Evolutionary conservation across 75 land plant species (phyloP).

Genomic region (Isoetes taiwanensis): DNA sequence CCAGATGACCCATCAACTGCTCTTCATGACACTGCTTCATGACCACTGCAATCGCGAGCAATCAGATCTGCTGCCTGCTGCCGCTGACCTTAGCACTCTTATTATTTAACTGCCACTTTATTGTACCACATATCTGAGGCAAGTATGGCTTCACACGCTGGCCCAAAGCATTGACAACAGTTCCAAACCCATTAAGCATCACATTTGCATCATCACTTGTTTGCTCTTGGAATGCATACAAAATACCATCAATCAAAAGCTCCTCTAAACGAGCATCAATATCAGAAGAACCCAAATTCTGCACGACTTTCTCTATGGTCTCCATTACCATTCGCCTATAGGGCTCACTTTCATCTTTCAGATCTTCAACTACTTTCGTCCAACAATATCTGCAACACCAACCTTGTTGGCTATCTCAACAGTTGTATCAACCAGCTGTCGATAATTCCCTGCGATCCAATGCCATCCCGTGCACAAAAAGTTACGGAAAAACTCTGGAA

Average conservation of each 20-base stretch:
- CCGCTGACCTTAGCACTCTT: slow-evolving; percentile 98
- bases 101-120: slow-evolving; percentile 95
- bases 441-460: slow-evolving; percentile 79
- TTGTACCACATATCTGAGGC: slow-evolving; percentile 99
- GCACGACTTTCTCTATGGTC: slow-evolving; percentile 96
- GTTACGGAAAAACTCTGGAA: slow-evolving; percentile 81
- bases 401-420: slow-evolving; percentile 98
- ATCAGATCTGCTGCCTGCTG: slow-evolving; percentile 98
- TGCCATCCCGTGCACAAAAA: slow-evolving; percentile 98
- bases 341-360: slow-evolving; percentile 97
- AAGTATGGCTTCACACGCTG: slow-evolving; percentile 95
- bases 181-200: slow-evolving; percentile 98
- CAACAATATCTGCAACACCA: slow-evolving; percentile 93
- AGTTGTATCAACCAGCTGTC: slow-evolving; percentile 93
- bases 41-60: slow-evolving; percentile 86
- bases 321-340: slow-evolving; percentile 98
- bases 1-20: slow-evolving; percentile 93
- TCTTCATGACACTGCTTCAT: slow-evolving; percentile 98
- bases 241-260: slow-evolving; percentile 90
- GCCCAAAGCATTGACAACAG: slow-evolving; percentile 94
- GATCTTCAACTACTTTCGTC: slow-evolving; percentile 91
- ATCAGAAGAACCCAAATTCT: slow-evolving; percentile 91
- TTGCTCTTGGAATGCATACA: slow-evolving; percentile 99
- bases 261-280: slow-evolving; percentile 94
- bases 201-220: slow-evolving; percentile 99